Percentiles rank a stretch among this genome's conserved stretches.
These are phyloP conservation scores for Eragrostis tef DNA, from an alignment of 202 grass and related monocot species.

Conservation along the genomic window DNA sequence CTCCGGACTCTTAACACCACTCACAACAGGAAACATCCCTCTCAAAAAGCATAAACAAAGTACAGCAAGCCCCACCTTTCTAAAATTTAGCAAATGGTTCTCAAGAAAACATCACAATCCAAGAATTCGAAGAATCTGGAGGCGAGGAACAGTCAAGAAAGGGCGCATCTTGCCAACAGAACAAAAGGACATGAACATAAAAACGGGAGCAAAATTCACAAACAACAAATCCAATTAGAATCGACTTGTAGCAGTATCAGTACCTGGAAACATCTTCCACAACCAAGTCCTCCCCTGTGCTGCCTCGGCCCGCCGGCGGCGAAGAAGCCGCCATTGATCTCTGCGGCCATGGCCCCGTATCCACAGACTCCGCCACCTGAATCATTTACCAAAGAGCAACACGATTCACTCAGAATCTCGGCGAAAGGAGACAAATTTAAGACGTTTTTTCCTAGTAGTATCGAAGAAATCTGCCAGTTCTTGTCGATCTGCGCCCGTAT, in stretches of 20 bases:
- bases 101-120: neutral
- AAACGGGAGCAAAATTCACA: neutral
- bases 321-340: conserved; percentile 61
- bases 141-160: conserved; percentile 7
- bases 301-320: conserved; percentile 51
- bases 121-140: neutral
- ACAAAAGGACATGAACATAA: neutral
- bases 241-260: neutral
- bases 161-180: neutral
- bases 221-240: neutral
- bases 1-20: neutral
- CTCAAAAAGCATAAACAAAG: neutral
- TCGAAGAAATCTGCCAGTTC: too few species aligned
- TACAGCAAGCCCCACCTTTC: neutral
- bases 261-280: conserved; percentile 73
- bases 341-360: conserved; percentile 64
- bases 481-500: neutral
- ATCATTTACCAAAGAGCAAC: neutral
- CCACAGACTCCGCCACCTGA: conserved; percentile 55
- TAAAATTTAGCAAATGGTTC: neutral
- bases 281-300: conserved; percentile 59
- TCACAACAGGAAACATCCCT: neutral
- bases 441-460: neutral
- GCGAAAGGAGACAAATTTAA: neutral
- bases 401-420: neutral